These are phyloP conservation scores for Phytophthora multivora DNA, from an alignment of 352 stramenopile species.

Conservation along the genomic window DNA sequence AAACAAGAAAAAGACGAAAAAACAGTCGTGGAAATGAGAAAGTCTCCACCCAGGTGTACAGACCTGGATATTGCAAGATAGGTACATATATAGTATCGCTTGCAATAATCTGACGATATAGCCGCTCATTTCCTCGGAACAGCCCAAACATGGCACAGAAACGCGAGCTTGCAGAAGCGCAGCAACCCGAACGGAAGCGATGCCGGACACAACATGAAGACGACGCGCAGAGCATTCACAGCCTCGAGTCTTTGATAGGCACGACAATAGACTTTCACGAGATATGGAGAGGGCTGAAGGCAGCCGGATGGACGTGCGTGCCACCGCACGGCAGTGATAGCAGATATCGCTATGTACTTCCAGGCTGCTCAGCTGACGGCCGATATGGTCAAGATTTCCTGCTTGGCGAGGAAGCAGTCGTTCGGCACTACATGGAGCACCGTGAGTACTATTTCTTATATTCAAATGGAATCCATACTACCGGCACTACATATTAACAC, in stretches of 20 bases:
- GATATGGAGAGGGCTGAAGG: slow-evolving; percentile 10
- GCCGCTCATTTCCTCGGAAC: slow-evolving; percentile 5
- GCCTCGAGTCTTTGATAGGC: neutral
- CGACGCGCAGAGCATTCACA: neutral
- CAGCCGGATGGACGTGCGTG: slow-evolving; percentile 4
- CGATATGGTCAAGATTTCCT: slow-evolving; percentile 8
- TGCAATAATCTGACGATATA: neutral
- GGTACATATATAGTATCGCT: no score
- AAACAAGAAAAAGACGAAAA: no score
- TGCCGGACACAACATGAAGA: neutral
- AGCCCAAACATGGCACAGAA: neutral
- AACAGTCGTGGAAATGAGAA: no score
- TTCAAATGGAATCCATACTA: neutral
- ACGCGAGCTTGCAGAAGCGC: neutral
- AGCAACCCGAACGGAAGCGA: neutral
- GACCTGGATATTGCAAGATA: no score
- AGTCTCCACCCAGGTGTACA: no score
- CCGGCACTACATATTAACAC: no score
- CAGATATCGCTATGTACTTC: slow-evolving; percentile 6
- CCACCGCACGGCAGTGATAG: neutral
- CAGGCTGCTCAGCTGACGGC: neutral
- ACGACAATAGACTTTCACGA: slow-evolving; percentile 7
- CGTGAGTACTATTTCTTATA: neutral
- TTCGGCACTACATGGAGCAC: neutral
- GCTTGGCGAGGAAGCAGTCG: slow-evolving; percentile 4